These are phyloP conservation scores for Chlamydomonas sp. DNA, from an alignment of 139 green algal genomes.

Conservation along the genomic window DNA sequence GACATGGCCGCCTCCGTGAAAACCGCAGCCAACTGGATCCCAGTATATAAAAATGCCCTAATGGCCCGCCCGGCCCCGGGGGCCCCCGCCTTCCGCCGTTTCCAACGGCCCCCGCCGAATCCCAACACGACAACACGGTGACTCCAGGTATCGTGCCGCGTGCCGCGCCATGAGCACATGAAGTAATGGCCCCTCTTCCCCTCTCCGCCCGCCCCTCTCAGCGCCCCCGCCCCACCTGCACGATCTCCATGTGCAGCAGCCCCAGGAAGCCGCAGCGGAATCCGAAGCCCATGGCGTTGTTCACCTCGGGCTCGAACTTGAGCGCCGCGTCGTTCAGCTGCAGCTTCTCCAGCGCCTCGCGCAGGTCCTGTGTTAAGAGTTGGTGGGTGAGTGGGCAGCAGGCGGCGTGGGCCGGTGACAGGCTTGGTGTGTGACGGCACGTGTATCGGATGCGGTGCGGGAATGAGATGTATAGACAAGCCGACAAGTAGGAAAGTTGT, in stretches of 20 bases:
- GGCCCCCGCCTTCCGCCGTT: too few relatives aligned
- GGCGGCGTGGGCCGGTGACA: background rate
- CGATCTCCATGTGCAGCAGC: slow-evolving; percentile 99
- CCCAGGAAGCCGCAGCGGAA: slow-evolving; percentile 99
- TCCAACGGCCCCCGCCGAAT: too few relatives aligned
- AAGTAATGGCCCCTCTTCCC: background rate
- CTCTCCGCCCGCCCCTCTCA: background rate
- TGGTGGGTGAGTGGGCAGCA: background rate
- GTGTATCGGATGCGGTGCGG: background rate
- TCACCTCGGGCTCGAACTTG: slow-evolving; percentile 91
- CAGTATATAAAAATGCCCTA: too few relatives aligned
- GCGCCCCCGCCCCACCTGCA: slow-evolving; percentile 71
- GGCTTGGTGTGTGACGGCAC: background rate
- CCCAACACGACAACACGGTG: too few relatives aligned
- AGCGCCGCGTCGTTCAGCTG: slow-evolving; percentile 98
- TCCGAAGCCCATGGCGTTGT: slow-evolving; percentile 97
- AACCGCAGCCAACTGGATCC: too few relatives aligned
- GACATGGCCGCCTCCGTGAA: too few relatives aligned
- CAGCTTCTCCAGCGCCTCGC: slow-evolving; percentile 96
- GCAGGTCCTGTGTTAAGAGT: slow-evolving; percentile 70
- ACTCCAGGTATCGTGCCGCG: too few relatives aligned
- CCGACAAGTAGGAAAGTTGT: too few relatives aligned
- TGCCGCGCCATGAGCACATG: background rate
- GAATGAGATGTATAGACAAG: too few relatives aligned
- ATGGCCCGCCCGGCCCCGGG: too few relatives aligned